These are phyloP conservation scores for Pinguiococcus pyrenoidosus DNA, from an alignment of 108 stramenopile species.

Conservation along the genomic window DNA sequence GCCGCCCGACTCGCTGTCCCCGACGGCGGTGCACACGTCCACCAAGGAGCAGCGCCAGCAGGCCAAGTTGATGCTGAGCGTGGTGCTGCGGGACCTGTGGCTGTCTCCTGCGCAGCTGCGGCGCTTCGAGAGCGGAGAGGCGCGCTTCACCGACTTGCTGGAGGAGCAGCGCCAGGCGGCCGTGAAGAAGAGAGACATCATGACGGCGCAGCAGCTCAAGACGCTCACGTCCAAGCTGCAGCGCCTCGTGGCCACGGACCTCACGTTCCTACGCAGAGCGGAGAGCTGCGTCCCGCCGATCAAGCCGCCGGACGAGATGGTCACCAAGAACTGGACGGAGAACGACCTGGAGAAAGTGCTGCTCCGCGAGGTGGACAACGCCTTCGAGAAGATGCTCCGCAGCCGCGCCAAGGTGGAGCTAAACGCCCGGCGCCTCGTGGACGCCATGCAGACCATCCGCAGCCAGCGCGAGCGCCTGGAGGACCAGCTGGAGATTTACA, in stretches of 20 bases:
- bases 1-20: neutral
- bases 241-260: too few relatives aligned
- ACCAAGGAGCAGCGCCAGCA: neutral
- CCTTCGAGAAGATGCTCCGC: constrained; percentile 3
- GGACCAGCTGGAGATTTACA: constrained; percentile 5
- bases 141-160: neutral
- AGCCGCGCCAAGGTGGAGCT: neutral
- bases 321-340: too few relatives aligned
- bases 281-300: too few relatives aligned
- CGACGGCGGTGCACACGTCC: neutral
- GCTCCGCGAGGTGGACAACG: constrained; percentile 1
- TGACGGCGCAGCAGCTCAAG: neutral
- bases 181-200: neutral
- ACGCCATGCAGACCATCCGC: neutral
- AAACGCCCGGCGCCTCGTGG: neutral
- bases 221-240: neutral
- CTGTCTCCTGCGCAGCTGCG: too few relatives aligned
- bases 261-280: too few relatives aligned
- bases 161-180: neutral
- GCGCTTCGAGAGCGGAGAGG: too few relatives aligned
- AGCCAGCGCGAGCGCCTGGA: neutral
- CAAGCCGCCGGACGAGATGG: too few relatives aligned
- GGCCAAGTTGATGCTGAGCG: neutral
- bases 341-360: neutral
- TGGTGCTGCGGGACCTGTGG: constrained; percentile 3